Percentiles rank a stretch among this genome's conserved stretches.
Evolutionary conservation across 345 rosid genomes (phyloP).

Genomic region (Hibiscus mutabilis): DNA sequence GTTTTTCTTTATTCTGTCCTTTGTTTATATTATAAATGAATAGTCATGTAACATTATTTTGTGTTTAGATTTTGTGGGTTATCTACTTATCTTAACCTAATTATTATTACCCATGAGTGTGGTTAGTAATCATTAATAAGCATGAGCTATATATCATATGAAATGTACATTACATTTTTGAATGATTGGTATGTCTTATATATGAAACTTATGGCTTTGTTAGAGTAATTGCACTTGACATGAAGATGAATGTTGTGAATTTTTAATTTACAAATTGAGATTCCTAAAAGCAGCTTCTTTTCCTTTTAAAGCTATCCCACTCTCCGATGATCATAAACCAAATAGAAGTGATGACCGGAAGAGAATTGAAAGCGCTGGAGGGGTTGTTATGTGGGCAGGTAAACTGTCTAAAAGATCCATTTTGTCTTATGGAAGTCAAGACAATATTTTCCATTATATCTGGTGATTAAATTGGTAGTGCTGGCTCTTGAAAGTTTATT

Average conservation of each 20-base stretch:
- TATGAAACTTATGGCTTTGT: not conserved
- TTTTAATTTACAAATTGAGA: not conserved
- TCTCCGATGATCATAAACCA: conserved; percentile 98
- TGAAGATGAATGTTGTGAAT: not conserved
- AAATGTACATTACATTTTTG: not conserved
- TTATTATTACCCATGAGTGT: not conserved
- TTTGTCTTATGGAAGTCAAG: not conserved
- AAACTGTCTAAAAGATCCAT: conserved; percentile 11
- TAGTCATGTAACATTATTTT: not conserved
- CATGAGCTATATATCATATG: not conserved
- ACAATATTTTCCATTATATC: not conserved
- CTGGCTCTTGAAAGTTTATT: not conserved
- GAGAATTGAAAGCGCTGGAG: conserved; percentile 95
- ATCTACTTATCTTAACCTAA: not conserved
- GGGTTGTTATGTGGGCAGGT: conserved; percentile 99
- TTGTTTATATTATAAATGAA: not conserved
- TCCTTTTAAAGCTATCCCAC: conserved; percentile 63
- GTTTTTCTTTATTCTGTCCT: not conserved
- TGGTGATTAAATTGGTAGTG: not conserved
- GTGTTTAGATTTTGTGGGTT: not conserved
- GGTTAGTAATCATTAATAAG: not conserved
- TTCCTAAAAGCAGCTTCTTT: conserved; percentile 14
- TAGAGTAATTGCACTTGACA: not conserved
- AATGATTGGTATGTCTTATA: not conserved
- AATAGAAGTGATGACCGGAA: conserved; percentile 95